phyloP scores from a whole-genome alignment of 2,329 filamentous ascomycete genomes.

The Diaporthe sp. region DNA sequence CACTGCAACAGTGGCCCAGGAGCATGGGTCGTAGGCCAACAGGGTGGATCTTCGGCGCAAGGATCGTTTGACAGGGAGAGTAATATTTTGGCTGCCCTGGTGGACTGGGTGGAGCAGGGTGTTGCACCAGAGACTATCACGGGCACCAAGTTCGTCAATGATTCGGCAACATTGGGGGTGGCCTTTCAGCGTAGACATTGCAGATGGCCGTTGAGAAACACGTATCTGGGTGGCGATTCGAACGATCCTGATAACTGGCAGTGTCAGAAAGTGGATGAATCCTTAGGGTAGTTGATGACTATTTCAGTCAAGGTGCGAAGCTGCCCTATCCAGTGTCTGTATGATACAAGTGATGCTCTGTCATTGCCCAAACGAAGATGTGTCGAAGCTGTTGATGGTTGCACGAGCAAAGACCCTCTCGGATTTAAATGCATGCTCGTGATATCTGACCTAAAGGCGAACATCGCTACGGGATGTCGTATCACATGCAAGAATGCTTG shows the following conservation, averaged over 20 bases:
- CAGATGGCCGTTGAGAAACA: conserved; percentile 40
- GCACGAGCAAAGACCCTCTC: not conserved
- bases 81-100: conserved; percentile 59
- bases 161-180: conserved; percentile 31
- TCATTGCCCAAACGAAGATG: not conserved
- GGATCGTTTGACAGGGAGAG: conserved; percentile 50
- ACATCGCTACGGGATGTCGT: not conserved
- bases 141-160: conserved; percentile 38
- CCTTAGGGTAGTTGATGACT: too few relatives aligned
- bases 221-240: conserved; percentile 35
- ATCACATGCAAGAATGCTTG: not conserved
- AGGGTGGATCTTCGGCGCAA: conserved; percentile 35
- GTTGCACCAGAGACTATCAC: conserved; percentile 54
- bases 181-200: conserved; percentile 41
- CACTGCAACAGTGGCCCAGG: conserved; percentile 63
- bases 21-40: conserved; percentile 49
- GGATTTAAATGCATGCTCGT: not conserved
- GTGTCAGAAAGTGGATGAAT: conserved; percentile 3
- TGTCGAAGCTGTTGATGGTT: not conserved
- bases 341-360: accelerated
- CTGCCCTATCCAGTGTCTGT: too few relatives aligned
- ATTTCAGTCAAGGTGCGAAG: not conserved
- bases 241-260: conserved; percentile 41
- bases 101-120: conserved; percentile 59
- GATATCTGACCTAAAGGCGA: not conserved